Percentiles rank a stretch among this genome's conserved stretches.
Evolutionary conservation across 1,139 yeast genomes (phyloP).

Genomic region (Yamadazyma siamensis): DNA sequence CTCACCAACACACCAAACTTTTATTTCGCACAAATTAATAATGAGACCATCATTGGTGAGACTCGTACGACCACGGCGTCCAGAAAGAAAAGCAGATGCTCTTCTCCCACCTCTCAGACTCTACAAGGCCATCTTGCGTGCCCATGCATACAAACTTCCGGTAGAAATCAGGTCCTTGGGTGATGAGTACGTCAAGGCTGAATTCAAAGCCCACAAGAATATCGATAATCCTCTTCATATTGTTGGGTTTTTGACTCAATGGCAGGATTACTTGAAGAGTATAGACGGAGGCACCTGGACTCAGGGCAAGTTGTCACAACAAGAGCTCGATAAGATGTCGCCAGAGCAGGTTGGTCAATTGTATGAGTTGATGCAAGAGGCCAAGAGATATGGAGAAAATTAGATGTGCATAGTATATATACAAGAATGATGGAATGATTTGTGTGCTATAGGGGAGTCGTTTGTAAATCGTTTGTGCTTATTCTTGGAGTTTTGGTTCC

Average conservation of each 20-base stretch:
- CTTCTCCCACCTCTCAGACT: constrained; percentile 78
- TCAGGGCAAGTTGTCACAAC: constrained; percentile 60
- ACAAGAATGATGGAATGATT: too few relatives aligned
- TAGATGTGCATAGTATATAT: too few relatives aligned
- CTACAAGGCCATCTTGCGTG: constrained; percentile 74
- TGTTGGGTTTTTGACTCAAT: constrained; percentile 86
- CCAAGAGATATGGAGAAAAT: constrained; percentile 47
- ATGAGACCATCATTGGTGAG: constrained; percentile 52
- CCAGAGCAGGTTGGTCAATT: constrained; percentile 89
- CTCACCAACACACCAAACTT: too few relatives aligned
- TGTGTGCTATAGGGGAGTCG: too few relatives aligned
- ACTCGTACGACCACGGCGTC: constrained; percentile 56
- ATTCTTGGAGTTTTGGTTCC: too few relatives aligned
- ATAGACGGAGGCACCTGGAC: constrained; percentile 79
- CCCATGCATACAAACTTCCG: constrained; percentile 67
- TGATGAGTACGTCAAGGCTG: constrained; percentile 84
- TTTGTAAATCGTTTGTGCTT: too few relatives aligned
- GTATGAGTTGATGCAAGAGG: constrained; percentile 46
- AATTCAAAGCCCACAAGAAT: constrained; percentile 79
- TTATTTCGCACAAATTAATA: too few relatives aligned
- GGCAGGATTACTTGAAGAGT: constrained; percentile 85
- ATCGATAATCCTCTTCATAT: constrained; percentile 90
- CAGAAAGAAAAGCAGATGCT: constrained; percentile 52
- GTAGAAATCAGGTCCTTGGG: constrained; percentile 73
- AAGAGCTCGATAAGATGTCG: constrained; percentile 74